Percentiles rank a stretch among this genome's conserved stretches.
Evolutionary conservation across 768 basidiomycete genomes (phyloP).

Genomic region (Russula abietina): DNA sequence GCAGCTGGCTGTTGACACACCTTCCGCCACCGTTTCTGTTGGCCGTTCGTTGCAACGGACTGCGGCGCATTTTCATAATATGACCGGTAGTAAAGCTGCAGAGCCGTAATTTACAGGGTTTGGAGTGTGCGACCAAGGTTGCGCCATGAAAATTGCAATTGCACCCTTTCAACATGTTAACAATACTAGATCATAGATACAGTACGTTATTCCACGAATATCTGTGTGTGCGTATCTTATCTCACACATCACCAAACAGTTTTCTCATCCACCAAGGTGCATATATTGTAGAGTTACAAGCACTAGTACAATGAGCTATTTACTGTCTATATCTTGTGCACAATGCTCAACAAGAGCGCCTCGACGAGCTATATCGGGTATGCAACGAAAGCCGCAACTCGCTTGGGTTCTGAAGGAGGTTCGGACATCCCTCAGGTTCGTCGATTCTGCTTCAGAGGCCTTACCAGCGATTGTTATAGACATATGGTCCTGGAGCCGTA

Average conservation of each 20-base stretch:
- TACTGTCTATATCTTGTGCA: too few relatives aligned
- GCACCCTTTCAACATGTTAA: too few relatives aligned
- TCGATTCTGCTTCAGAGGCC: background rate
- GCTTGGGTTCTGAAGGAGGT: constrained; percentile 40
- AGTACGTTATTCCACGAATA: background rate
- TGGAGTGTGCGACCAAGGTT: background rate
- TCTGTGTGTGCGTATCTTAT: background rate
- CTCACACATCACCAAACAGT: background rate
- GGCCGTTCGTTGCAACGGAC: background rate
- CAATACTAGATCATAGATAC: background rate
- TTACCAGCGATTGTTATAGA: constrained; percentile 25
- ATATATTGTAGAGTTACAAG: too few relatives aligned
- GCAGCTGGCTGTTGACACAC: too few relatives aligned
- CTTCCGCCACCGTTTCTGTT: background rate
- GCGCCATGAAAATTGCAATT: background rate
- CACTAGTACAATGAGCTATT: too few relatives aligned
- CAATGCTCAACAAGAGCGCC: constrained; percentile 33
- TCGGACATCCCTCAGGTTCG: constrained; percentile 45
- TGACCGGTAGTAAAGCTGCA: background rate
- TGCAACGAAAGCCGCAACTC: constrained; percentile 37
- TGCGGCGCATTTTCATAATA: background rate
- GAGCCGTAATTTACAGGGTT: too few relatives aligned
- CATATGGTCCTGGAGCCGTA: constrained; percentile 59
- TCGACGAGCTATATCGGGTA: constrained; percentile 38
- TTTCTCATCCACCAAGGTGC: background rate